phyloP scores from a whole-genome alignment of 371 early-diverging fungal species.

The Circinella minor region DNA sequence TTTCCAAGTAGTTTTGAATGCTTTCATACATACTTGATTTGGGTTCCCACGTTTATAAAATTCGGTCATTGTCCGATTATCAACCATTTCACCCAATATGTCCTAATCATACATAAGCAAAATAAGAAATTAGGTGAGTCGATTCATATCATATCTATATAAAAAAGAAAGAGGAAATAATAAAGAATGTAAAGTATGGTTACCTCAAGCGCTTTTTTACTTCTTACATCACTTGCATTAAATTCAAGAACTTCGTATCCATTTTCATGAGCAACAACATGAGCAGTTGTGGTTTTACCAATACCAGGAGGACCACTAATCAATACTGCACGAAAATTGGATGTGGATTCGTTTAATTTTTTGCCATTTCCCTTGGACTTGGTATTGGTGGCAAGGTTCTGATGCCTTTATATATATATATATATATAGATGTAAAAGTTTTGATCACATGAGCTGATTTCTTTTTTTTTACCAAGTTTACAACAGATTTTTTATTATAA shows the following conservation, averaged over 20 bases:
- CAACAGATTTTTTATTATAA: neutral
- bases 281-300: constrained; percentile 98
- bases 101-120: constrained; percentile 12
- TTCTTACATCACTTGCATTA: constrained; percentile 99
- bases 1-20: neutral
- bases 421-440: no score
- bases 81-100: constrained; percentile 49
- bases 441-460: no score
- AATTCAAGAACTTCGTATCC: constrained; percentile 95
- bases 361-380: no score
- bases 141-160: neutral
- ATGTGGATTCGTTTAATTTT: constrained; percentile 15
- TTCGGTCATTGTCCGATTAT: constrained; percentile 77
- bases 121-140: neutral
- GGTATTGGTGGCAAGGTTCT: no score
- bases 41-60: constrained; percentile 42
- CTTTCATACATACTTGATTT: neutral
- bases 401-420: no score
- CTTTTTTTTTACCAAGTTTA: no score
- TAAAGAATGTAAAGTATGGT: neutral
- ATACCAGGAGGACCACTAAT: constrained; percentile 99
- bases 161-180: neutral
- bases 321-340: constrained; percentile 65
- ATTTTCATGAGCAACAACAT: constrained; percentile 81
- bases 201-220: constrained; percentile 65